Evolutionary conservation across 1,139 yeast species (phyloP).

Genomic region (Kazachstania sp.): DNA sequence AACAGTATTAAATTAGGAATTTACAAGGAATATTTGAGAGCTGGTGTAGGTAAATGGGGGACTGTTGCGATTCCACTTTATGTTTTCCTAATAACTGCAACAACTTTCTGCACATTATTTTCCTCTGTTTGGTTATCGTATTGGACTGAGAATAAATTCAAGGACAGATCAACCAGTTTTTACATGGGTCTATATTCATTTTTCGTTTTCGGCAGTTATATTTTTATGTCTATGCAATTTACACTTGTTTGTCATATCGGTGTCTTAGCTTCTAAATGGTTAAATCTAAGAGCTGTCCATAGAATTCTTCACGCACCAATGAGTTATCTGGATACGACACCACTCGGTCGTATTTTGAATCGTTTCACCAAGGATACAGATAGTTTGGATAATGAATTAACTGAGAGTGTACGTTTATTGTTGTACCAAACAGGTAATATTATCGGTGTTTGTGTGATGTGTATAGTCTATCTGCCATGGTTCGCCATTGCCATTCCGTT

Average conservation of each 20-base stretch:
- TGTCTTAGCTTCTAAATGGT: conserved; percentile 36
- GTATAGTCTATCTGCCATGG: conserved; percentile 70
- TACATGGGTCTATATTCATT: conserved; percentile 66
- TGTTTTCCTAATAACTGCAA: conserved; percentile 33
- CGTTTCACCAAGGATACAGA: conserved; percentile 80
- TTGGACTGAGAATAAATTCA: conserved; percentile 61
- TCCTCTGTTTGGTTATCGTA: conserved; percentile 78
- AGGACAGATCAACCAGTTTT: conserved; percentile 39
- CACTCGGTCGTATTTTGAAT: conserved; percentile 62
- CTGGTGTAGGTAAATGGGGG: conserved; percentile 39
- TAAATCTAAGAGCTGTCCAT: conserved; percentile 46
- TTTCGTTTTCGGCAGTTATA: conserved; percentile 42
- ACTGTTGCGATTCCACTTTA: conserved; percentile 37
- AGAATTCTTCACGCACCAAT: conserved; percentile 68
- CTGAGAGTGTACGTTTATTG: conserved; percentile 49
- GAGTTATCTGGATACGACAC: conserved; percentile 60
- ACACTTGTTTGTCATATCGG: conserved; percentile 48
- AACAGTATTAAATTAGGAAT: conserved; percentile 41
- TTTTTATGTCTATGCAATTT: conserved; percentile 45
- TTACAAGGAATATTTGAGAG: conserved; percentile 43
- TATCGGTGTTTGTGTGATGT: conserved; percentile 55
- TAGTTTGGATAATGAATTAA: conserved; percentile 65
- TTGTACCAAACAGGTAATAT: conserved; percentile 47
- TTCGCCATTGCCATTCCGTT: conserved; percentile 63
- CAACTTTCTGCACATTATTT: conserved; percentile 55